phyloP scores from a whole-genome alignment of 129 eudicot species.

The Flaveria bidentis region DNA sequence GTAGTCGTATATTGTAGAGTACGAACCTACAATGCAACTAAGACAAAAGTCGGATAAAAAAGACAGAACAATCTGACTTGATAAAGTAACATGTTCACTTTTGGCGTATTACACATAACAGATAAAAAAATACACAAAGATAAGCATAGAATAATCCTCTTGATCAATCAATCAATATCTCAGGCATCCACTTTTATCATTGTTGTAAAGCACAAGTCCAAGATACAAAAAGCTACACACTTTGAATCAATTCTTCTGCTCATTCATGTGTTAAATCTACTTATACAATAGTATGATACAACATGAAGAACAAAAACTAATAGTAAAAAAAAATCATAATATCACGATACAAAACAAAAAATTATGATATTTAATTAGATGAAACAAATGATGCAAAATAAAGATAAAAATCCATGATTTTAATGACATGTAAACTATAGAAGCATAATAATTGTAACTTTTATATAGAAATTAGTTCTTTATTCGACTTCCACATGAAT shows the following conservation, averaged over 20 bases:
- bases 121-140: constrained; percentile 12
- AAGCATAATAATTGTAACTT: constrained; percentile 23
- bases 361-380: constrained; percentile 6
- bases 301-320: constrained; percentile 24
- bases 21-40: neutral
- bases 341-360: neutral
- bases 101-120: constrained; percentile 1
- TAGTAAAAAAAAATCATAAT: neutral
- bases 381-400: constrained; percentile 10
- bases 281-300: constrained; percentile 26
- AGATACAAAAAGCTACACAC: constrained; percentile 35
- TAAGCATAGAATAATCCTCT: constrained; percentile 49
- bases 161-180: constrained; percentile 41
- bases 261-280: constrained; percentile 40
- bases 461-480: constrained; percentile 28
- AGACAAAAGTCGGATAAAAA: neutral
- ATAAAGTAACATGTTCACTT: constrained; percentile 26
- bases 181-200: constrained; percentile 38
- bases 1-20: neutral
- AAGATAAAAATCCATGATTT: neutral
- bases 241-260: constrained; percentile 39
- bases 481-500: constrained; percentile 58
- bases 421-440: constrained; percentile 16
- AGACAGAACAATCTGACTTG: constrained; percentile 27
- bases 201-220: constrained; percentile 34